Base-by-base conservation (phyloP, 352 stramenopile species). In the Phytophthora fragariaefolia region DNA sequence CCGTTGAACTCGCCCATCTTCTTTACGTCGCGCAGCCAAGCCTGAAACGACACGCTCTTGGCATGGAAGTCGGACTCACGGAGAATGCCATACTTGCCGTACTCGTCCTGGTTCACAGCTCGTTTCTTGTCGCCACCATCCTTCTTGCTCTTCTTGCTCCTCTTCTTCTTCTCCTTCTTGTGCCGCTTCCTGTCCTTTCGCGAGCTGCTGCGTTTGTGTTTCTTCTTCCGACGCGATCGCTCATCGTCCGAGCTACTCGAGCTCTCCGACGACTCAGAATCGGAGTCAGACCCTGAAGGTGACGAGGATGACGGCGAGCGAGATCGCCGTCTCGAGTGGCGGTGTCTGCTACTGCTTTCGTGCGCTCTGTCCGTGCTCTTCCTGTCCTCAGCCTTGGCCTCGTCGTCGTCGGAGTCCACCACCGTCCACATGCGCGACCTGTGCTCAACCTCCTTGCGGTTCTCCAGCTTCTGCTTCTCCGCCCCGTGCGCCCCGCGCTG, bases 81-180 rank as follows among this genome's bases (percentile, higher is more conserved):
- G 27, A 99, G 74, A 36, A 99, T 98, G n/a, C 97, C 97, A 65
- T 97, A 98, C 74, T 98, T 98, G 62, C 97, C 97, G 79, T 98
- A 99, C 50, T 91, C 78, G 54, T 96, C 90, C 71, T 97, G 91
- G 66, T 97, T 82, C 56, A 97, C 85, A 6, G 87, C 89, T 30
- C 71, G 54, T 23, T 61, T 77, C n/a, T 48, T 63, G 18, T 54
- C 36, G 46, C 73, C 69, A 13, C 74, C 72, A 22, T 71, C 55
- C 30, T 79, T 79, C 46, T 66, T 63, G 26, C 40, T 69, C 27
- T 47, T 75, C 17, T 62, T 71, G 27, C 40, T 32, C 38, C 66
- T 59, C 58, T 73, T 77, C 62, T 84, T 73, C 23, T 76, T 66
- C 20, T 79, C 68, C 42, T 68, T 77, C 52, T 65, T 76, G 40